These are phyloP conservation scores for Alternaria angustiovoidea DNA, from an alignment of 2,329 filamentous ascomycete species.

Conservation along the genomic window DNA sequence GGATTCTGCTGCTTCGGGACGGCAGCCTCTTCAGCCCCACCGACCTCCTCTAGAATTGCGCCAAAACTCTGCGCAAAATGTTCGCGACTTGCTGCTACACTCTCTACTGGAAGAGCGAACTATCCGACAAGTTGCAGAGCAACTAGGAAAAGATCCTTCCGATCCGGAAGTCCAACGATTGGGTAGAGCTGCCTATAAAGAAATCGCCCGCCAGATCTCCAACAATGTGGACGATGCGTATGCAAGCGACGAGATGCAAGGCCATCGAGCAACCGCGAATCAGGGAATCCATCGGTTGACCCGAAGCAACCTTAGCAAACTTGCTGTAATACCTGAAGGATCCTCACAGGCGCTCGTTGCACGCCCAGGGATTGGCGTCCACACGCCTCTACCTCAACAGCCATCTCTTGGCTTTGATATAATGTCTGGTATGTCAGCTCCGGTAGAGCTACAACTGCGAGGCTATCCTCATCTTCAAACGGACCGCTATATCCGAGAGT, in stretches of 20 bases:
- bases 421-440: conserved; percentile 24
- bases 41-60: conserved; percentile 25
- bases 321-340: conserved; percentile 29
- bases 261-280: conserved; percentile 44
- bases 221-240: conserved; percentile 50
- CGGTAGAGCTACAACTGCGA: conserved; percentile 31
- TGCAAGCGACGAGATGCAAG: conserved; percentile 50
- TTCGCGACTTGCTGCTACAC: conserved; percentile 54
- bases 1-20: conserved; percentile 31
- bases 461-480: conserved; percentile 42
- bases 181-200: conserved; percentile 51
- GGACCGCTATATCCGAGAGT: conserved; percentile 45
- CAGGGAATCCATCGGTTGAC: conserved; percentile 50
- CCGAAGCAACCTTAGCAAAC: conserved; percentile 33
- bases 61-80: conserved; percentile 34
- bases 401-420: conserved; percentile 22
- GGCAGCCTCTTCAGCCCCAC: conserved; percentile 14
- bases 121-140: conserved; percentile 49
- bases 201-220: conserved; percentile 49
- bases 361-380: conserved; percentile 17
- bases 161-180: conserved; percentile 50
- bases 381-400: conserved; percentile 16
- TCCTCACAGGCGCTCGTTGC: conserved; percentile 36
- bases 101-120: conserved; percentile 57
- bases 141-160: conserved; percentile 41